These are phyloP conservation scores for Rubroboletus satanas DNA, from an alignment of 768 basidiomycete genomes.

Conservation along the genomic window DNA sequence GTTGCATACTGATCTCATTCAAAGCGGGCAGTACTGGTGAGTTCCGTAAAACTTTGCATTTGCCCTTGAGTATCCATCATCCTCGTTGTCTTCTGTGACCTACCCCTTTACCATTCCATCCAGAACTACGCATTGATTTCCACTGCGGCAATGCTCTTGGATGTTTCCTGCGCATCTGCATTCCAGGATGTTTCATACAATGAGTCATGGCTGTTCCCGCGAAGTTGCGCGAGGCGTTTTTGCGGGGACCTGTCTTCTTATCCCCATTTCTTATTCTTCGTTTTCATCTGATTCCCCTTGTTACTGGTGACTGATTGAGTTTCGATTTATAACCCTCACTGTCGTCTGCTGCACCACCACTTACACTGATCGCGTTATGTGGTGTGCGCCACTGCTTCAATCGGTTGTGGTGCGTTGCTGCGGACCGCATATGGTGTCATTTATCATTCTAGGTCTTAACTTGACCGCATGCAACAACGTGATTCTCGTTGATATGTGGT, in stretches of 20 bases:
- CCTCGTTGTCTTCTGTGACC: not conserved
- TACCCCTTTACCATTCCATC: not conserved
- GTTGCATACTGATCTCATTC: constrained; percentile 91
- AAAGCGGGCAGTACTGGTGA: constrained; percentile 92
- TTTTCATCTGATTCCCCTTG: not conserved
- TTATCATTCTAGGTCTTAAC: constrained; percentile 63
- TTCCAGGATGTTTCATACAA: not conserved
- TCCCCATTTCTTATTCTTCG: not conserved
- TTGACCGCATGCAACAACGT: constrained; percentile 93
- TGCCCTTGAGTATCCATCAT: not conserved
- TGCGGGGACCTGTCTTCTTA: not conserved
- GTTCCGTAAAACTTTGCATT: constrained; percentile 13
- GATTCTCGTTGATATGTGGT: constrained; percentile 91
- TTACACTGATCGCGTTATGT: not conserved
- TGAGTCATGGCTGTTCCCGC: not conserved
- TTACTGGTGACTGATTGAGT: constrained; percentile 13
- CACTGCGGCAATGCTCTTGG: not conserved
- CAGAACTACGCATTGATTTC: not conserved
- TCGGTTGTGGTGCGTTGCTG: constrained; percentile 1
- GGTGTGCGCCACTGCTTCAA: not conserved
- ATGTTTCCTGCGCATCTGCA: not conserved
- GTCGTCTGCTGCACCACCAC: not conserved
- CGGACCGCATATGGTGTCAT: not conserved
- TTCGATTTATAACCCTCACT: not conserved
- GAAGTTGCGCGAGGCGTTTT: not conserved